Base-by-base conservation (phyloP, 2,329 filamentous ascomycete species). In the Triangularia verruculosa region DNA sequence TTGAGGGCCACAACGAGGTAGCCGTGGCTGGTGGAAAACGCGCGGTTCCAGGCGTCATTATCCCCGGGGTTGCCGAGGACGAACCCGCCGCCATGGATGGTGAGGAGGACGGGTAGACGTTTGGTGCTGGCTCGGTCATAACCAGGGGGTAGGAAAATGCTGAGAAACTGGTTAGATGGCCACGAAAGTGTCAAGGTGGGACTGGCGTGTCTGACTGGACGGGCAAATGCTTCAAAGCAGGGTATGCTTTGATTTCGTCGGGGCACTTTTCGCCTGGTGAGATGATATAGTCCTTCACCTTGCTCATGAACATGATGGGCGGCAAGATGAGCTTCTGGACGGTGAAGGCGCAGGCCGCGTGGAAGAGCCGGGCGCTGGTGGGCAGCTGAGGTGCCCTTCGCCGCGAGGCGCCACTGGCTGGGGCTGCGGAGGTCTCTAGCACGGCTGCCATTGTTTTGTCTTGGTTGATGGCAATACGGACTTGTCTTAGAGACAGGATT, bases 71-170 rank as follows among this genome's bases (percentile, higher is more conserved):
- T 69, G 70, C 79, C 77, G 52, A 84, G 27, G 27, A 75, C 74
- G 69, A 82, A 83, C 43, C 81, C 82, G 63, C 83, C 82, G 61
- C 82, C 82, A 67, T 86, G 83, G 67, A 84, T 77, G 61, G 80
- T 77, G 53, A 86, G 73, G 54, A 83, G 74, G 1, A 79, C 73
- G n/a, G 58, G 11, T 0, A 65, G 51, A 7, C 71, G n/a, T 53
- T 20, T 5, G 1, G 25, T 62, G 0, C 70, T 68, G 4, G 70
- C 62, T 51, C 65, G 67, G 62, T 74, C 69, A 66, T 78, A 73
- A 34, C 66, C 67, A 1, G 69, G 67, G 0, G 80, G 79, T 53
- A 77, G 75, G 72, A 80, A 82, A 61, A 82, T 72, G 53, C 76
- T 74, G 22, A 9, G 11, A 4, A 25, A 53, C 4, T n/a, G 24